These are phyloP conservation scores for Lecanicillium sp. DNA, from an alignment of 2,329 filamentous ascomycete genomes.

Conservation along the genomic window DNA sequence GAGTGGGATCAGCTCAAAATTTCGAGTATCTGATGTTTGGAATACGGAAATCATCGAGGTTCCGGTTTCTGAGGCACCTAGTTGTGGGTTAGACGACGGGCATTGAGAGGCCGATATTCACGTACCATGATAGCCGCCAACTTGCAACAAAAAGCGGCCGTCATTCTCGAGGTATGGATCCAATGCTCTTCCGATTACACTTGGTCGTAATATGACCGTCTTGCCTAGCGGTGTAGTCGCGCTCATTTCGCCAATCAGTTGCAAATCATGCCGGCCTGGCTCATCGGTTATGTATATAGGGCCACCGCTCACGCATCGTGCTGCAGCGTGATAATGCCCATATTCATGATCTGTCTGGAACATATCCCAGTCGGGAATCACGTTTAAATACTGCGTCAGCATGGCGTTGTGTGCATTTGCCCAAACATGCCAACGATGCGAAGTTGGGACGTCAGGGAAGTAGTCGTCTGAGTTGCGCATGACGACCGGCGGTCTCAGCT, in stretches of 20 bases:
- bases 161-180: conserved; percentile 68
- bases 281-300: conserved; percentile 92
- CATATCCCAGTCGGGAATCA: conserved; percentile 76
- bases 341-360: conserved; percentile 60
- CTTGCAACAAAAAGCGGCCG: conserved; percentile 61
- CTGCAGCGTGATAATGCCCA: conserved; percentile 80
- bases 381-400: conserved; percentile 75
- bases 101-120: background rate
- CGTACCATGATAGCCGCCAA: conserved; percentile 68
- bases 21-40: conserved; percentile 4
- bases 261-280: conserved; percentile 70
- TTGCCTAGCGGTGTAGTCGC: conserved; percentile 62
- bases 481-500: conserved; percentile 63
- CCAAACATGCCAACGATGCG: conserved; percentile 93
- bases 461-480: conserved; percentile 88
- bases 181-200: conserved; percentile 61
- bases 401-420: conserved; percentile 85
- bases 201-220: conserved; percentile 75
- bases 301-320: conserved; percentile 80
- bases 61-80: conserved; percentile 45
- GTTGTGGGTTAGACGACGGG: background rate
- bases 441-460: conserved; percentile 72
- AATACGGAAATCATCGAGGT: conserved; percentile 40
- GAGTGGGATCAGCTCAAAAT: background rate
- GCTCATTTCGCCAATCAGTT: conserved; percentile 73